These are phyloP conservation scores for Asterophora parasitica DNA, from an alignment of 768 basidiomycete genomes.

Conservation along the genomic window DNA sequence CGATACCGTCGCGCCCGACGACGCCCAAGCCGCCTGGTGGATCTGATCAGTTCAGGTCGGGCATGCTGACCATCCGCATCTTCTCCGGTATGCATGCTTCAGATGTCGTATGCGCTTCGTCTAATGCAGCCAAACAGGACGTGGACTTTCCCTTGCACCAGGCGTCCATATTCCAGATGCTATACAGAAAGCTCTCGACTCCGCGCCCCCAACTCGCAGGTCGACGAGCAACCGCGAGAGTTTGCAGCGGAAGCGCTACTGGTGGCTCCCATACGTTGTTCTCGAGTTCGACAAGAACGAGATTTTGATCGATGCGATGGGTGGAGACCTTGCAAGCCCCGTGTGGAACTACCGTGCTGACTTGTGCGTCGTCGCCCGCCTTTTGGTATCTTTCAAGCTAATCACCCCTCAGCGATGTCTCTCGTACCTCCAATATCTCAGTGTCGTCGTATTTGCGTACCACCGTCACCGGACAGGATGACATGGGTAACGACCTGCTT, in stretches of 20 bases:
- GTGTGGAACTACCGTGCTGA: slow-evolving; percentile 95
- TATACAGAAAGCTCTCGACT: slow-evolving; percentile 76
- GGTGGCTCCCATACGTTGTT: slow-evolving; percentile 97
- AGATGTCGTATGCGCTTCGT: background rate
- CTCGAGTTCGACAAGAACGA: slow-evolving; percentile 99
- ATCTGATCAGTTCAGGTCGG: slow-evolving; percentile 70
- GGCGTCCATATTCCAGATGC: slow-evolving; percentile 78
- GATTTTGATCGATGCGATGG: slow-evolving; percentile 91
- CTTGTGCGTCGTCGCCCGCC: slow-evolving; percentile 67
- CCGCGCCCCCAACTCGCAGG: slow-evolving; percentile 46
- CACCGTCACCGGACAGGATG: slow-evolving; percentile 70
- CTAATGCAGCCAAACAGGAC: slow-evolving; percentile 39
- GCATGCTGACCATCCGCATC: slow-evolving; percentile 93
- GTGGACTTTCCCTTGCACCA: slow-evolving; percentile 75
- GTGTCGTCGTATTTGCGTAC: slow-evolving; percentile 91
- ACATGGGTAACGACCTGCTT: slow-evolving; percentile 96
- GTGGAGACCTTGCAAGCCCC: slow-evolving; percentile 86
- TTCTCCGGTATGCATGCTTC: slow-evolving; percentile 67
- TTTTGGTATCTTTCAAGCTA: background rate
- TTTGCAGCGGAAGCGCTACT: slow-evolving; percentile 86
- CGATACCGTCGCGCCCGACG: slow-evolving; percentile 75
- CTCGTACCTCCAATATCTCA: slow-evolving; percentile 86
- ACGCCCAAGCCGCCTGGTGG: slow-evolving; percentile 61
- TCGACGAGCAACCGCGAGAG: slow-evolving; percentile 82
- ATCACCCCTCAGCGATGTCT: slow-evolving; percentile 71